Evolutionary conservation across 257 asterid species (phyloP), one percentile per base, ranked within the genome.

Genomic region (Solanum rostratum): DNA sequence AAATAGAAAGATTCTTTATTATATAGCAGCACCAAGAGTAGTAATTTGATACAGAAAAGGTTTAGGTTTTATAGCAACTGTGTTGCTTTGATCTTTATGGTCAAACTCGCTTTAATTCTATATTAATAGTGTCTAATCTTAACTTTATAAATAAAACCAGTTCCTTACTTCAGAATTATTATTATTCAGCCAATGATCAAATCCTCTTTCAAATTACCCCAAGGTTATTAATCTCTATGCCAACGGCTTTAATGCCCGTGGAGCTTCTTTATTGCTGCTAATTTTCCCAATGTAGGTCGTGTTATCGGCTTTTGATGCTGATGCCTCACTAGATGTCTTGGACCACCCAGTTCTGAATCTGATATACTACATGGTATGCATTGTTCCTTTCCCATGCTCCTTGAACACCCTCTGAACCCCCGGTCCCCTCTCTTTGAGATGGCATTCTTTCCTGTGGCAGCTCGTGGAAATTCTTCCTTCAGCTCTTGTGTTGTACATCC

Each of bases 281-380:
- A 46, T 46, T 49, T 71, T 83, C 16, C 22, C 22, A 70, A 45
- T 65, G 86, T 93, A 96, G 98, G 96, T 92, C 88, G 86, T 81
- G 86, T 93, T 94, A 16, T 93, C 98, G 19, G 97, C 99, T 80
- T 91, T 96, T 82, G 96, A 96, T 85, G 52, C 81, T 22, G 90
- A 93, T 90, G 98, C 97, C 30, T 86, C 97, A 37, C 94, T 96
- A 59, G 94, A 96, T 27, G 99, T 93, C 50, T 85, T 96, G 89
- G 83, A 93, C 87, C 98, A 96, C 90, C 99, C 98, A 30, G 86
- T 93, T 81, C 70, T 96, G 84, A 96, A 94, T 86, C 45, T 94
- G 85, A 92, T 96, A 88, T 96, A 92, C 79, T 96, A 92, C 91
- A 86, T 85, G 98, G 98, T 96, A 94, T n/a, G 20, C 85, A 27